A percentile compares a stretch with the other conserved stretches of the same genome.
Conservation (phyloP, 345 rosid genomes). For the Physaria fendleri region DNA sequence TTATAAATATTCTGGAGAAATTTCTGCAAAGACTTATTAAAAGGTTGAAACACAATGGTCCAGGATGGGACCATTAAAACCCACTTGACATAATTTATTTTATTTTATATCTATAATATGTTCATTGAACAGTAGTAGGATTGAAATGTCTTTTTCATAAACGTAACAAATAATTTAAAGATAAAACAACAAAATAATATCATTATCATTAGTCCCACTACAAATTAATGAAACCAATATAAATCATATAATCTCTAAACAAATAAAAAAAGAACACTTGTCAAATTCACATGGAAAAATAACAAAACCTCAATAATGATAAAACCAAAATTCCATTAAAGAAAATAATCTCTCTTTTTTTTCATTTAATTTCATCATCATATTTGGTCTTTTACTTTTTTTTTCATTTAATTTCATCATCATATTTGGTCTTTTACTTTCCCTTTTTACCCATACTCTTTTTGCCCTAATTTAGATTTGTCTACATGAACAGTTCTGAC, state of each 20-base stretch:
- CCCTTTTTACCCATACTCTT: background rate
- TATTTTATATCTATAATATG: background rate
- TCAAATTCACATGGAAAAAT: background rate
- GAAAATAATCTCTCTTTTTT: background rate
- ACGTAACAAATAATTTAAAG: slow-evolving; percentile 10
- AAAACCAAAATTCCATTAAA: background rate
- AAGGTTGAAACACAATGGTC: slow-evolving; percentile 1
- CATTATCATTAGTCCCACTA: slow-evolving; percentile 24
- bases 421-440: background rate
- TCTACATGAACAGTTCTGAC: slow-evolving; percentile 55
- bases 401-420: background rate
- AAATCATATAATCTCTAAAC: slow-evolving; percentile 9
- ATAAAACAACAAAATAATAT: slow-evolving; percentile 1
- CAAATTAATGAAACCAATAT: slow-evolving; percentile 21
- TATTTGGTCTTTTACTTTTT: too few species aligned
- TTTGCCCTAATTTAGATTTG: slow-evolving; percentile 5
- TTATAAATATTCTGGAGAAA: background rate
- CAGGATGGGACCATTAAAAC: background rate
- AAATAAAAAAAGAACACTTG: background rate
- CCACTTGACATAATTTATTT: background rate
- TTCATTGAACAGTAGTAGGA: background rate
- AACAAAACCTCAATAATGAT: background rate
- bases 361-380: background rate
- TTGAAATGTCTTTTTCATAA: background rate
- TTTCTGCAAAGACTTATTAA: background rate